Conservation (phyloP, 768 basidiomycete species). For the Leccinum imitatum region DNA sequence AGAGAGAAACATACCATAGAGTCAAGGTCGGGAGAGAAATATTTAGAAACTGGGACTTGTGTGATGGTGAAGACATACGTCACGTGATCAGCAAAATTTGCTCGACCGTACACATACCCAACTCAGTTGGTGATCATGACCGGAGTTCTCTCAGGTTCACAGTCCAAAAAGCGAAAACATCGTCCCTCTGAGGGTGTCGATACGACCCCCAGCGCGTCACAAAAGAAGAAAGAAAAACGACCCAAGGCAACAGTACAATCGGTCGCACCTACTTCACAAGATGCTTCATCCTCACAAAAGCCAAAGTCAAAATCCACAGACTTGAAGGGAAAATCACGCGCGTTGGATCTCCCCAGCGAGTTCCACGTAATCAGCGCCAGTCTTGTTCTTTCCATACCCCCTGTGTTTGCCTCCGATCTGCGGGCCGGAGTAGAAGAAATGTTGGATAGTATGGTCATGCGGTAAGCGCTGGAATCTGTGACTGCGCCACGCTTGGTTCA, state of each 20-base stretch:
- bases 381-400: constrained; percentile 73
- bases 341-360: constrained; percentile 39
- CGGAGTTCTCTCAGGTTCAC: constrained; percentile 6
- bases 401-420: constrained; percentile 75
- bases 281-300: constrained; percentile 13
- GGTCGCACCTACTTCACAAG: constrained; percentile 4
- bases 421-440: constrained; percentile 79
- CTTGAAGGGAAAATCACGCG: constrained; percentile 39
- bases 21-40: constrained; percentile 7
- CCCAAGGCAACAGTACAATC: constrained; percentile 15
- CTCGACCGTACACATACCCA: not conserved
- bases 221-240: constrained; percentile 36
- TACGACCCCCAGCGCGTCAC: constrained; percentile 29
- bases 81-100: constrained; percentile 27
- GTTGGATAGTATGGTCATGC: constrained; percentile 94
- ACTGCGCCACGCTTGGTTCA: constrained; percentile 1
- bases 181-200: constrained; percentile 16
- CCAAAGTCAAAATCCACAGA: constrained; percentile 28
- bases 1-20: constrained; percentile 22
- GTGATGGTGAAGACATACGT: not conserved
- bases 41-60: not conserved
- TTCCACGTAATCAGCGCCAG: constrained; percentile 65
- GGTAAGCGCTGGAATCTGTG: constrained; percentile 49
- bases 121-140: constrained; percentile 10
- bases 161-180: constrained; percentile 57